These are phyloP conservation scores for Mortierella hygrophila DNA, from an alignment of 192 early-diverging fungal genomes.

Conservation along the genomic window DNA sequence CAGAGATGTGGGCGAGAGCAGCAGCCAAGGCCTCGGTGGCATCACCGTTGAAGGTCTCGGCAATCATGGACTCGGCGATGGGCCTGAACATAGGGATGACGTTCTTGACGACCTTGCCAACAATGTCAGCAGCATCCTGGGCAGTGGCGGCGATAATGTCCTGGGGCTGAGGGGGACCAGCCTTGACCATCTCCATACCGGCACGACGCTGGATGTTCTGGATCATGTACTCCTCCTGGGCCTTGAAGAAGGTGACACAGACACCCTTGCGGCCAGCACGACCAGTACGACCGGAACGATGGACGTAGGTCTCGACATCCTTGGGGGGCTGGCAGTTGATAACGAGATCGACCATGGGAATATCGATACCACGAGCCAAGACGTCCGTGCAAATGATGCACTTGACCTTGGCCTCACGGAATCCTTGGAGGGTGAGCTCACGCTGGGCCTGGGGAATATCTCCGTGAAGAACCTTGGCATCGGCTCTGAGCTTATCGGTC, in stretches of 20 bases:
- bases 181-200: constrained; percentile 84
- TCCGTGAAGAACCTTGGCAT: constrained; percentile 88
- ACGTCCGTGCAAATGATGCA: constrained; percentile 96
- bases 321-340: constrained; percentile 96
- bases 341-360: constrained; percentile 96
- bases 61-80: constrained; percentile 81
- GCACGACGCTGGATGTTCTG: constrained; percentile 81
- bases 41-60: constrained; percentile 74
- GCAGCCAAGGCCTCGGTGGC: constrained; percentile 83
- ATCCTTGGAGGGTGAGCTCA: constrained; percentile 86
- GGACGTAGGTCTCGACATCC: constrained; percentile 95
- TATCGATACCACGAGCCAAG: constrained; percentile 94
- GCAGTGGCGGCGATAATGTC: constrained; percentile 91
- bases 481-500: constrained; percentile 81
- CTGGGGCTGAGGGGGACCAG: constrained; percentile 88
- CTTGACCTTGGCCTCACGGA: constrained; percentile 87
- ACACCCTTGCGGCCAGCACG: constrained; percentile 89
- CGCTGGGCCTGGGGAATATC: constrained; percentile 86
- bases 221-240: constrained; percentile 86
- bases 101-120: constrained; percentile 76
- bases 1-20: constrained; percentile 90
- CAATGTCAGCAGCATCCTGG: constrained; percentile 76
- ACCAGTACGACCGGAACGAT: constrained; percentile 95
- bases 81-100: constrained; percentile 85
- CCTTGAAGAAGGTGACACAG: constrained; percentile 95